These are phyloP conservation scores for Coemansia sp. DNA, from an alignment of 192 early-diverging fungal genomes.

Conservation along the genomic window DNA sequence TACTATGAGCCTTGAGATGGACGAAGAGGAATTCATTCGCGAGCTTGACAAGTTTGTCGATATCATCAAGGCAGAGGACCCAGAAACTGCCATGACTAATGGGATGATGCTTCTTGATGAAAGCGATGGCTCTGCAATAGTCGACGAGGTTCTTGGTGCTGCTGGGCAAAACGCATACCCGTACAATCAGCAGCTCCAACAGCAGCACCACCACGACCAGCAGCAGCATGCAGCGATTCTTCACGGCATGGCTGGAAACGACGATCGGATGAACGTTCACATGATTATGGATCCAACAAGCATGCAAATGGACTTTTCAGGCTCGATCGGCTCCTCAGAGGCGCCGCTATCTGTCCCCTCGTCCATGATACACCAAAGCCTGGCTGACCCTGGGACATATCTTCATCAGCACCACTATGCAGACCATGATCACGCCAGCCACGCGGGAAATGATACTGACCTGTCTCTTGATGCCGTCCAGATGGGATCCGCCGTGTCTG, in stretches of 20 bases:
- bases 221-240: constrained; percentile 26
- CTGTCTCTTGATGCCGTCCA: constrained; percentile 11
- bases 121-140: constrained; percentile 35
- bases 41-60: constrained; percentile 55
- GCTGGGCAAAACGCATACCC: constrained; percentile 18
- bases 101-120: constrained; percentile 47
- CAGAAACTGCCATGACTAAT: constrained; percentile 33
- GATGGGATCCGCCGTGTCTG: constrained; percentile 9
- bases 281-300: constrained; percentile 40
- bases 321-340: constrained; percentile 15
- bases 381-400: constrained; percentile 8
- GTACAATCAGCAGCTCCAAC: constrained; percentile 27
- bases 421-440: neutral
- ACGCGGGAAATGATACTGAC: neutral
- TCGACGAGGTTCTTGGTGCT: constrained; percentile 29
- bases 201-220: constrained; percentile 16
- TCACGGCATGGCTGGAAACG: constrained; percentile 24
- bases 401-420: constrained; percentile 5
- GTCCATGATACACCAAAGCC: constrained; percentile 11
- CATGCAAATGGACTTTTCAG: constrained; percentile 36
- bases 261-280: constrained; percentile 15
- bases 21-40: constrained; percentile 49
- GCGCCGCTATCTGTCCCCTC: constrained; percentile 24
- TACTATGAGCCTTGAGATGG: constrained; percentile 45
- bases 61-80: constrained; percentile 44